phyloP scores from a whole-genome alignment of 2,329 filamentous ascomycete genomes.

The Scytalidium sp. region DNA sequence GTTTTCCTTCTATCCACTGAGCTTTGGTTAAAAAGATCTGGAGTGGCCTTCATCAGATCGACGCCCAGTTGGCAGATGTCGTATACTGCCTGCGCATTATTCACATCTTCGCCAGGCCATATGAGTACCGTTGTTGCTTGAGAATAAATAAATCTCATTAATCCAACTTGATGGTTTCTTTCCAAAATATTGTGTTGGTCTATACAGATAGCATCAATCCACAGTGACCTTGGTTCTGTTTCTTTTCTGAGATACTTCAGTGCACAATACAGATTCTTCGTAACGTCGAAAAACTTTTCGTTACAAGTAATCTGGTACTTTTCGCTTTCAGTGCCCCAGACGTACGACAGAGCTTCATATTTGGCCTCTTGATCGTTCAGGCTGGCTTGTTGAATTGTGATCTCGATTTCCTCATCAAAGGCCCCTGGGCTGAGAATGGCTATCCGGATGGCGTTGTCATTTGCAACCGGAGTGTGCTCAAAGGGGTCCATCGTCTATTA shows the following conservation, averaged over 20 bases:
- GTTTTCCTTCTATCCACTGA: background rate
- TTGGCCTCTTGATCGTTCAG: background rate
- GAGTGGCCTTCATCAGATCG: background rate
- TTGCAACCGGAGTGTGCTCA: background rate
- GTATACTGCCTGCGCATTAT: background rate
- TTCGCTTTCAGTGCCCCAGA: conserved; percentile 6
- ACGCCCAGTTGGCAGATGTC: background rate
- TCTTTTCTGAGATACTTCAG: background rate
- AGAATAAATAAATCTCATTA: conserved; percentile 22
- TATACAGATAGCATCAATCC: conserved; percentile 24
- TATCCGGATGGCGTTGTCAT: background rate
- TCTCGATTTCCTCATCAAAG: background rate
- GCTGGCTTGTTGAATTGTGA: background rate
- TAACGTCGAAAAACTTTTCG: background rate
- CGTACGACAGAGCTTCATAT: conserved; percentile 8
- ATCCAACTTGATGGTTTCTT: conserved; percentile 17
- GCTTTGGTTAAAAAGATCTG: background rate
- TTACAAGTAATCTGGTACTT: background rate
- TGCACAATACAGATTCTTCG: background rate
- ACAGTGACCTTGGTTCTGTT: conserved; percentile 3
- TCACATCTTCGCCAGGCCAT: conserved; percentile 14
- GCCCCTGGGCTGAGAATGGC: background rate
- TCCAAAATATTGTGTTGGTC: conserved; percentile 20
- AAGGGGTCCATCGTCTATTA: background rate
- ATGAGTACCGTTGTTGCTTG: conserved; percentile 16